These are phyloP conservation scores for Diaporthe ampelina DNA, from an alignment of 2,329 filamentous ascomycete genomes.

Conservation along the genomic window DNA sequence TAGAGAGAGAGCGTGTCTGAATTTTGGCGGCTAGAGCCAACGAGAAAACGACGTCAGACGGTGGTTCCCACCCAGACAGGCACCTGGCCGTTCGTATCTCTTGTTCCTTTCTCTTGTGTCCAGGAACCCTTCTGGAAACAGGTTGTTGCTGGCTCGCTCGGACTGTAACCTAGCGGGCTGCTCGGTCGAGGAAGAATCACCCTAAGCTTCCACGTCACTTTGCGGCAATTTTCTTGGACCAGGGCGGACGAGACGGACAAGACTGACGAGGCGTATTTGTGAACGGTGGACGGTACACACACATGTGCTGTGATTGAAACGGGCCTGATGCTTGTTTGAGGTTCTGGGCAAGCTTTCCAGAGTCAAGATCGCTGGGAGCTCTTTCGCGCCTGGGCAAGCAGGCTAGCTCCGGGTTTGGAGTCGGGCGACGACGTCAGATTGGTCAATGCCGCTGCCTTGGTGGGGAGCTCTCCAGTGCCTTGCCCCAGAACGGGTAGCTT, in stretches of 20 bases:
- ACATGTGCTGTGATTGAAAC: constrained; percentile 21
- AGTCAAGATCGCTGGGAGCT: constrained; percentile 26
- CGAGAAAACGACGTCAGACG: constrained; percentile 7
- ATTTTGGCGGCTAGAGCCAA: not conserved
- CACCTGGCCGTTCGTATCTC: not conserved
- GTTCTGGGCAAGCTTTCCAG: constrained; percentile 1
- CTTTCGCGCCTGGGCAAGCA: constrained; percentile 27
- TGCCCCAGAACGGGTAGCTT: constrained; percentile 25
- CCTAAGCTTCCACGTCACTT: constrained; percentile 30
- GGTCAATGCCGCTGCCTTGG: constrained; percentile 31
- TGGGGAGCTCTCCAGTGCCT: constrained; percentile 30
- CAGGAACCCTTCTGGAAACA: not conserved
- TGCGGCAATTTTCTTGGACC: constrained; percentile 24
- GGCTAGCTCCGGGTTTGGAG: constrained; percentile 20
- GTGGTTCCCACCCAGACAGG: not conserved
- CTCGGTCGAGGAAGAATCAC: not conserved
- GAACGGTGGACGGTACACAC: not conserved
- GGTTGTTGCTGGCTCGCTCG: not conserved
- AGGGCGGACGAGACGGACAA: not conserved
- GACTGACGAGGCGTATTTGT: not conserved
- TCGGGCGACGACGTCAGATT: constrained; percentile 23
- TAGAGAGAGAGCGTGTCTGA: not conserved
- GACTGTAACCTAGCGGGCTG: constrained; percentile 1
- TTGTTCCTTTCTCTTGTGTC: not conserved
- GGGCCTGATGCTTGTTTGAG: constrained; percentile 28